Percentiles rank a stretch among this genome's conserved stretches.
These are phyloP conservation scores for Dioscorea cayenensis DNA, from an alignment of 116 monocot genomes.

Conservation along the genomic window DNA sequence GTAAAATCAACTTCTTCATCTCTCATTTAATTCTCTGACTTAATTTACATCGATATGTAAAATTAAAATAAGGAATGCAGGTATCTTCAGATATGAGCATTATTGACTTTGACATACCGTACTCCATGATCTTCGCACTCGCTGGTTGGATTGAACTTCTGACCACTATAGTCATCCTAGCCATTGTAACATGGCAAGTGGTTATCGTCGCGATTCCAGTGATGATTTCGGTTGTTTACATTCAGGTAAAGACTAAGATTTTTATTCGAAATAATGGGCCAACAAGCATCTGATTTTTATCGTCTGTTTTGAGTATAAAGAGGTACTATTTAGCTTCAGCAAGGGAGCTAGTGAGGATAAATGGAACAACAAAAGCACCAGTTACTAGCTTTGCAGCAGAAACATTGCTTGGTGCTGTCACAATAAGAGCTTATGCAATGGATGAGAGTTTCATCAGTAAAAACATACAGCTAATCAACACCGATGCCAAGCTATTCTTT, in stretches of 20 bases:
- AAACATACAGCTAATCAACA: constrained; percentile 53
- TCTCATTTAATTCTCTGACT: background rate
- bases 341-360: constrained; percentile 76
- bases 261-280: background rate
- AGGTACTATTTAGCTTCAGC: constrained; percentile 73
- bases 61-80: constrained; percentile 28
- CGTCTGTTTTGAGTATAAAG: constrained; percentile 18
- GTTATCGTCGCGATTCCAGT: constrained; percentile 54
- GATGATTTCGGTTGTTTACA: constrained; percentile 22
- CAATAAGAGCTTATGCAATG: constrained; percentile 53
- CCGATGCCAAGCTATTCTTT: constrained; percentile 59
- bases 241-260: constrained; percentile 40
- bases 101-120: constrained; percentile 72
- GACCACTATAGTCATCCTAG: constrained; percentile 36
- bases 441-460: constrained; percentile 37
- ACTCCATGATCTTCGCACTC: constrained; percentile 36
- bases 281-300: background rate
- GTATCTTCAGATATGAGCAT: constrained; percentile 77
- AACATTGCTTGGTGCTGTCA: constrained; percentile 51
- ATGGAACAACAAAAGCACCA: constrained; percentile 82
- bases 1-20: constrained; percentile 20
- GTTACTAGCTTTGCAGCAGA: constrained; percentile 65
- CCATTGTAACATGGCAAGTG: constrained; percentile 72
- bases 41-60: background rate
- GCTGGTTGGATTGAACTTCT: constrained; percentile 28